Evolutionary conservation across 352 stramenopile species (phyloP).

Genomic region (Globisporangium cederbergense): DNA sequence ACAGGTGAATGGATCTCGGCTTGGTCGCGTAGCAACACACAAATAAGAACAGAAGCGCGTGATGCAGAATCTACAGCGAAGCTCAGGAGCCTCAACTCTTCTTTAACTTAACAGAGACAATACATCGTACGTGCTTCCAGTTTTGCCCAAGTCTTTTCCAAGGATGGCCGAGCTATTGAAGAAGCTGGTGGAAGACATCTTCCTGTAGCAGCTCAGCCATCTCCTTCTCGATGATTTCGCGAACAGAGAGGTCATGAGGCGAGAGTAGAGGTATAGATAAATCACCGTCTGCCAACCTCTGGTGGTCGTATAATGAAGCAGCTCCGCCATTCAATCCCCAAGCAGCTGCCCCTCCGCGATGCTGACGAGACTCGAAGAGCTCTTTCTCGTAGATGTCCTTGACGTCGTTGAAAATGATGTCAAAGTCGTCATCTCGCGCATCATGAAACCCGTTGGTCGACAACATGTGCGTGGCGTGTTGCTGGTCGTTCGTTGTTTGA

Average conservation of each 20-base stretch:
- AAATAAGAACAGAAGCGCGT: constrained; percentile 1
- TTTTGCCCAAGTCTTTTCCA: background rate
- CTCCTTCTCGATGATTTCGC: constrained; percentile 35
- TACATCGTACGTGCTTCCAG: constrained; percentile 5
- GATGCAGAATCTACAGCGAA: constrained; percentile 7
- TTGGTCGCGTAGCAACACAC: constrained; percentile 2
- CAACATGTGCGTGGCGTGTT: background rate
- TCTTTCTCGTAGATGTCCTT: constrained; percentile 31
- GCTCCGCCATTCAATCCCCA: constrained; percentile 17
- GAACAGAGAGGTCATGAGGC: constrained; percentile 22
- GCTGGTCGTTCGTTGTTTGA: background rate
- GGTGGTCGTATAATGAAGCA: background rate
- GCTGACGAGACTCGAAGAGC: constrained; percentile 14
- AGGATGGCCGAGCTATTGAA: background rate
- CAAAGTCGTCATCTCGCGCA: constrained; percentile 13
- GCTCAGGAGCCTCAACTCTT: constrained; percentile 6
- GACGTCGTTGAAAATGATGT: constrained; percentile 21
- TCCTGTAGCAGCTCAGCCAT: constrained; percentile 31
- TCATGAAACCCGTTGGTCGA: constrained; percentile 3
- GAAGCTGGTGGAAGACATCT: constrained; percentile 13
- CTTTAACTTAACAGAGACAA: constrained; percentile 11
- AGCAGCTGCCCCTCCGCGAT: background rate
- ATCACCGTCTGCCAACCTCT: background rate
- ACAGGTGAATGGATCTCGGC: constrained; percentile 4
- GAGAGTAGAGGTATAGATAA: background rate